Base-by-base conservation (phyloP, 306 rosid species). In the Quercus alba region DNA sequence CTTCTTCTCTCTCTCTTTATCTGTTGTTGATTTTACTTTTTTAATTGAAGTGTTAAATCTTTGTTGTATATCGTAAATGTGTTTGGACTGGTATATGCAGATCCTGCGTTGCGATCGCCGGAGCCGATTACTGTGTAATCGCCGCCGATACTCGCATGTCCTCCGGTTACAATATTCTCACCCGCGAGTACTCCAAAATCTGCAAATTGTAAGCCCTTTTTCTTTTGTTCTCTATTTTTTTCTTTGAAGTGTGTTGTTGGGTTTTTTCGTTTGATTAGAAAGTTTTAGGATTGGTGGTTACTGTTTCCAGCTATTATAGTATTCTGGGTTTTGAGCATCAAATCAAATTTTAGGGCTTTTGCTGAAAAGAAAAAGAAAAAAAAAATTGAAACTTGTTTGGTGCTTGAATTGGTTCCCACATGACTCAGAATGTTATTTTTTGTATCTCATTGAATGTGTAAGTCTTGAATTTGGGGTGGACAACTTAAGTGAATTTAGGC, bases 91-190 rank as follows among this genome's bases (percentile, higher is more conserved):
- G 41, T 28, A 19, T 67, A 18, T 44, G 86, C 81, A 94, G 98
- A 87, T 92, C 98, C 4, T 88, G 94, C 75, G 98, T 94, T 75
- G 98, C 98, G 21, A 86, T 94, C 72, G 98, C 98, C 58, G 98
- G 98, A 79, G 94, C 97, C 0, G 93, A 94, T 84, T 92, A 94
- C 79, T 94, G 98, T 72, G 98, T 94, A 13, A 56, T 92, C 72
- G 98, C 98, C 0, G 97, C 98, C 11, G 98, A 92, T 89, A 92
- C 97, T 73, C 94, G 98, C 81, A 82, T 94, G 97, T 94, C 98
- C 6, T 89, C 97, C 1, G 97, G 98, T 82, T 92, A 94, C 91
- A 94, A 85, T 75, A 92, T 94, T 66, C 98, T 94, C 70, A 92
- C 98, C 46, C 97, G 98, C 11, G 98, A 89, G 11, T 92, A 94